Conservation (phyloP, 1,284 basidiomycete species). For the Ganoderma leucocontextum region DNA sequence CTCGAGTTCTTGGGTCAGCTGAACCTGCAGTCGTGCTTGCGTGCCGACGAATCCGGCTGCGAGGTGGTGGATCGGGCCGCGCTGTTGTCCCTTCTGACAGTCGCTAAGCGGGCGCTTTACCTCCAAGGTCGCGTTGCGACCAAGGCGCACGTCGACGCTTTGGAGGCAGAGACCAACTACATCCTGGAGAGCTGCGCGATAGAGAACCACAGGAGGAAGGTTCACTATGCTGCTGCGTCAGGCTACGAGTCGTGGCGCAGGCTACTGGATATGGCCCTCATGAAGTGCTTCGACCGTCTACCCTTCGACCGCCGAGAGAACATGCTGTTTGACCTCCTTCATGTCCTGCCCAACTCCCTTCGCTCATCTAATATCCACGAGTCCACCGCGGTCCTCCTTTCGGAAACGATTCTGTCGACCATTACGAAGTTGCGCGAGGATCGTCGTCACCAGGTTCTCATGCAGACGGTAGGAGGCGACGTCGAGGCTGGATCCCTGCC, state of each 20-base stretch:
- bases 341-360: conserved; percentile 73
- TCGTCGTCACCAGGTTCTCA: conserved; percentile 67
- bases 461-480: conserved; percentile 68
- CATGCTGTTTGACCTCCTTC: conserved; percentile 88
- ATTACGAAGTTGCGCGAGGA: conserved; percentile 89
- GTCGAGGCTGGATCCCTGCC: conserved; percentile 72
- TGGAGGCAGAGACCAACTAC: conserved; percentile 76
- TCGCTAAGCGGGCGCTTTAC: conserved; percentile 69
- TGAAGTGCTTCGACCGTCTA: conserved; percentile 84
- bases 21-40: conserved; percentile 80
- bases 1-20: conserved; percentile 76
- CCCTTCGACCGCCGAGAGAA: conserved; percentile 84
- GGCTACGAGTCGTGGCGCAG: conserved; percentile 87
- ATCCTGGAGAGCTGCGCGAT: conserved; percentile 84
- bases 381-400: conserved; percentile 80
- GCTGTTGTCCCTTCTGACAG: conserved; percentile 71
- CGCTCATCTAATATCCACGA: conserved; percentile 69
- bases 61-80: conserved; percentile 83
- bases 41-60: conserved; percentile 77
- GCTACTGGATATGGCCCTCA: conserved; percentile 82
- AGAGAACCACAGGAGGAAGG: conserved; percentile 88
- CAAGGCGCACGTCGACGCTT: conserved; percentile 68
- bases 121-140: conserved; percentile 74
- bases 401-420: conserved; percentile 82
- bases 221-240: conserved; percentile 73